Base-by-base conservation (phyloP, 1,284 basidiomycete genomes). In the Peniophora sp. region DNA sequence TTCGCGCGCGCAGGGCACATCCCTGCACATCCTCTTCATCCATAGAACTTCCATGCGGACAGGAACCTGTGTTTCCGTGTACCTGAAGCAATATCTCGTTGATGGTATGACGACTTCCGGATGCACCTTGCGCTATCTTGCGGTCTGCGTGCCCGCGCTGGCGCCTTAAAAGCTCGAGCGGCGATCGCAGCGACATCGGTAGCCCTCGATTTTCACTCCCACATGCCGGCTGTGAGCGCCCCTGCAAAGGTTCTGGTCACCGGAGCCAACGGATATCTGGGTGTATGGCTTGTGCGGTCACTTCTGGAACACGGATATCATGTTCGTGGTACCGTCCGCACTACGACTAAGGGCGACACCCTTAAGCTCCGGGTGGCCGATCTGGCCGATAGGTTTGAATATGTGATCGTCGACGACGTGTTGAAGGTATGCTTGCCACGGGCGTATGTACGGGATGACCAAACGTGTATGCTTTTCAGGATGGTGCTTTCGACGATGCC, bases 301-400 rank as follows among this genome's bases (percentile, higher is more conserved):
- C 64, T 74, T 8, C 65, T 77, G 25, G 67, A 73, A 47, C 58
- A 63, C 20, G 70, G 69, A 27, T 79, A 67, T 57, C 61, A 71
- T 16, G 81, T 85, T 19, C 70, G 79, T 19, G 79, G 76, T 11
- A 78, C 80, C 0, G 80, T 84, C 11, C 73, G 81, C 27, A 72
- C 75, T 0, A 60, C 62, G 20, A 64, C 61, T 23, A 84, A 83
- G 65, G 77, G 71, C 11, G 65, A 70, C 3, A 73, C 82, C 58
- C 63, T 80, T 43, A 61, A 63, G 49, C 60, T 75, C 41, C 58
- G 74, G 24, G 83, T 81, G 67, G 65, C 69, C 45, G 63, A 60
- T 47, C 65, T 67, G 53, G 72, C 68, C 11, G 70, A 72, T 52
- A 70, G 70, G 56, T 71, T 79, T 55, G 73, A 77, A 55, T 61